Base-by-base conservation (phyloP, 176 grass and related monocot genomes). In the Musa beccarii region DNA sequence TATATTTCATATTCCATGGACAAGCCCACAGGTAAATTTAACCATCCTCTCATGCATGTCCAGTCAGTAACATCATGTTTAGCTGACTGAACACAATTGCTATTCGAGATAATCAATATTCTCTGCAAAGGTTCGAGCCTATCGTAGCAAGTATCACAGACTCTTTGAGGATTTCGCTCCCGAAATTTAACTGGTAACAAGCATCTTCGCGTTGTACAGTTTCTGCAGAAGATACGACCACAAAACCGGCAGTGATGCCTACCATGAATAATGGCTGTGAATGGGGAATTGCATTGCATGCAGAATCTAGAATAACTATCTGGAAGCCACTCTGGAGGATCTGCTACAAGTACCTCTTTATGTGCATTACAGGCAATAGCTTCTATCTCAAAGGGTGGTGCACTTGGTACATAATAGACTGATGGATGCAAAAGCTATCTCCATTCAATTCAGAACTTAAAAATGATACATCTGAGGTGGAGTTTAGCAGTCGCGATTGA, bases 161-260 rank as follows among this genome's bases (percentile, higher is more conserved):
- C 93, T 83, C 93, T 87, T 76, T 86, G 87, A 29, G 89, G 89
- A 78, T 88, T 84, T 13, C 87, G 64, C 69, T 92, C 85, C 71
- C 79, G 71, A 14, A 96, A 92, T 55, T 88, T 96, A 51, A 71
- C 79, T 59, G 93, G 93, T 78, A 96, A 89, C 8, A 96, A 73
- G 57, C 77, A 92, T 74, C 79, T 75, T 1, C 89, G 89, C 51
- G 88, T 88, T 29, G 93, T 92, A 63, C 93, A 96, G 73, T 78
- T 54, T 68, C 81, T 85, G 55, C 93, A 92, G 63, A 96, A 92
- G 78, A 96, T 82, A 10, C 81, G 85, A 68, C 89, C 93, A 69
- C 93, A 96, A 78, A 96, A 96, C 63, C 89, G 81, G 50, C 93
- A 96, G 79, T 96, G 89, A 74, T 96, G 93, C 69, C 93, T 89